These are phyloP conservation scores for Malassezia yamatoensis DNA, from an alignment of 1,284 basidiomycete species.

Conservation along the genomic window DNA sequence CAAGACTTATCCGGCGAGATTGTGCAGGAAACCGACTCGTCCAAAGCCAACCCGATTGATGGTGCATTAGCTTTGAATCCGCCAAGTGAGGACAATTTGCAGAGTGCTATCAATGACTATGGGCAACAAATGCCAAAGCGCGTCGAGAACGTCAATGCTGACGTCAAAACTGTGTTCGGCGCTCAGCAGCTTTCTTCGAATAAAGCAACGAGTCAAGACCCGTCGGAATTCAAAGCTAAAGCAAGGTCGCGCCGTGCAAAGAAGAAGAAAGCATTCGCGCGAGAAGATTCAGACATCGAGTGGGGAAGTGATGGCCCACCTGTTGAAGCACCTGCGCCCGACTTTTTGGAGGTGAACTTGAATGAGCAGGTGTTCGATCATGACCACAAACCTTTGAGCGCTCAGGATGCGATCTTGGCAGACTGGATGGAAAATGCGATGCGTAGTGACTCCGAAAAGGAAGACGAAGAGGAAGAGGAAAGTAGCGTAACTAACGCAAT, in stretches of 20 bases:
- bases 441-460: neutral
- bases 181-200: too few relatives aligned
- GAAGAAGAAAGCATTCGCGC: slow-evolving; percentile 12
- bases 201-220: too few relatives aligned
- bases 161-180: too few relatives aligned
- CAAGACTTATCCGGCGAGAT: too few relatives aligned
- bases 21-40: too few relatives aligned
- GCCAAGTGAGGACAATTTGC: too few relatives aligned
- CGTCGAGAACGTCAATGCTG: too few relatives aligned
- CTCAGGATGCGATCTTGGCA: slow-evolving; percentile 35
- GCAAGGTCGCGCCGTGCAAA: neutral
- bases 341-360: slow-evolving; percentile 6
- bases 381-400: slow-evolving; percentile 16
- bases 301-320: slow-evolving; percentile 43
- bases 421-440: slow-evolving; percentile 43
- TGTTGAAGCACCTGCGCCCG: neutral
- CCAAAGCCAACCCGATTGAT: too few relatives aligned
- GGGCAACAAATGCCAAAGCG: too few relatives aligned
- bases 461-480: slow-evolving; percentile 13
- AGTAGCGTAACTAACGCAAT: slow-evolving; percentile 2
- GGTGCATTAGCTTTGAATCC: too few relatives aligned
- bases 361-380: slow-evolving; percentile 4
- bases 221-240: too few relatives aligned
- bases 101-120: too few relatives aligned
- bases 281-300: slow-evolving; percentile 35